These are phyloP conservation scores for Vaccinium vitisidaea DNA, from an alignment of 148 eudicot species.

Conservation along the genomic window DNA sequence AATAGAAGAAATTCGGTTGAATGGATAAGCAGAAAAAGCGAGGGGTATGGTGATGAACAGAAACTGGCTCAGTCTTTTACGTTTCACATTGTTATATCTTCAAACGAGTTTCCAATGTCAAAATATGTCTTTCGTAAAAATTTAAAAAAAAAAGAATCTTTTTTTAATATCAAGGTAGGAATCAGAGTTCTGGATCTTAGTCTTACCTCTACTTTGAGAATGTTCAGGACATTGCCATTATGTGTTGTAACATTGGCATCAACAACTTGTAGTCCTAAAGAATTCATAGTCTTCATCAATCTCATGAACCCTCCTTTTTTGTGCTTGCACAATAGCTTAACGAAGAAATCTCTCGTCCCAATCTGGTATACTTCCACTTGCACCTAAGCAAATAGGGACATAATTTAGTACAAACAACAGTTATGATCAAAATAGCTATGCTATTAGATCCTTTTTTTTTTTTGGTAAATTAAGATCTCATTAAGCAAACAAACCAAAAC, in stretches of 20 bases:
- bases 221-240: slow-evolving; percentile 25
- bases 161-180: not conserved
- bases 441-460: not conserved
- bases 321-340: slow-evolving; percentile 38
- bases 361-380: slow-evolving; percentile 62
- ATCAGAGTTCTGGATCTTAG: not conserved
- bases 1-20: not conserved
- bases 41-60: not conserved
- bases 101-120: not conserved
- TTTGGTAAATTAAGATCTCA: no score
- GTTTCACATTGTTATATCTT: not conserved
- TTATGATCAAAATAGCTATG: not conserved
- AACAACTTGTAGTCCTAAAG: slow-evolving; percentile 47
- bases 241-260: slow-evolving; percentile 54
- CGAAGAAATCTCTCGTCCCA: slow-evolving; percentile 46
- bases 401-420: not conserved
- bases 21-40: no score
- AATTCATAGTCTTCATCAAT: slow-evolving; percentile 51
- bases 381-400: slow-evolving; percentile 26
- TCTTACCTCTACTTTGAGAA: slow-evolving; percentile 25
- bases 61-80: not conserved
- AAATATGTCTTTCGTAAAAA: not conserved
- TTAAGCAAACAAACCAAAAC: no score
- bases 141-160: not conserved
- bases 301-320: slow-evolving; percentile 46